Evolutionary conservation across 2,329 filamentous ascomycete genomes (phyloP).

Genomic region (Paraphoma sp.): DNA sequence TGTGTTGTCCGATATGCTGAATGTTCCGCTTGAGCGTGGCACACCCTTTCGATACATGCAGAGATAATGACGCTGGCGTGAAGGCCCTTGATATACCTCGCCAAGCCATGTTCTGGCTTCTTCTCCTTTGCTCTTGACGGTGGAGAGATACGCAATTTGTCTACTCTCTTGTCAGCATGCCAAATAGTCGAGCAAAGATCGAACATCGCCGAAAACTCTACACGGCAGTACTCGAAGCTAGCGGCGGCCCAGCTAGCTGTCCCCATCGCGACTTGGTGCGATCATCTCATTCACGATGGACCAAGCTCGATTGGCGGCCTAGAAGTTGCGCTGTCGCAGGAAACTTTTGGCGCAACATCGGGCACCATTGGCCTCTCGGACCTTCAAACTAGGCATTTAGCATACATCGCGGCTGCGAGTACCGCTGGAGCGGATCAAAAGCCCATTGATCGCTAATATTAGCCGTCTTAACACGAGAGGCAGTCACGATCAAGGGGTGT

Average conservation of each 20-base stretch:
- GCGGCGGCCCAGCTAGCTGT: slow-evolving; percentile 11
- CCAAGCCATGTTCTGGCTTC: slow-evolving; percentile 9
- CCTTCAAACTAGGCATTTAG: slow-evolving; percentile 13
- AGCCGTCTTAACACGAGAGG: slow-evolving; percentile 37
- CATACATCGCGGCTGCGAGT: slow-evolving; percentile 16
- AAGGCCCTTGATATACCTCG: slow-evolving; percentile 16
- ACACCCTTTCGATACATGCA: neutral
- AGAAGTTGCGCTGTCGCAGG: slow-evolving; percentile 7
- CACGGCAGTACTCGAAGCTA: slow-evolving; percentile 16
- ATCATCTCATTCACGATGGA: slow-evolving; percentile 9
- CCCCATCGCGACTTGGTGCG: slow-evolving; percentile 8
- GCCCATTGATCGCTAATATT: slow-evolving; percentile 38
- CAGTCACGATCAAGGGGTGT: slow-evolving; percentile 21
- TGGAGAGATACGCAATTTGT: slow-evolving; percentile 20
- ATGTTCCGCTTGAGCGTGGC: neutral
- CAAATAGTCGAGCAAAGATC: slow-evolving; percentile 24
- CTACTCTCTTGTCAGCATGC: slow-evolving; percentile 37
- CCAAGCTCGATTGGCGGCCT: slow-evolving; percentile 10
- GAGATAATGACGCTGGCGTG: neutral
- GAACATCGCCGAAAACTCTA: slow-evolving; percentile 19
- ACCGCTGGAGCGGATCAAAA: slow-evolving; percentile 26
- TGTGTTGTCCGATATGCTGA: neutral
- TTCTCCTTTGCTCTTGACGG: slow-evolving; percentile 13
- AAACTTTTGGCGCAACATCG: slow-evolving; percentile 17
- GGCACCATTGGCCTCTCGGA: slow-evolving; percentile 13